Base-by-base conservation (phyloP, 805 yeast species). In the Wickerhamiella vanderwaltii region DNA sequence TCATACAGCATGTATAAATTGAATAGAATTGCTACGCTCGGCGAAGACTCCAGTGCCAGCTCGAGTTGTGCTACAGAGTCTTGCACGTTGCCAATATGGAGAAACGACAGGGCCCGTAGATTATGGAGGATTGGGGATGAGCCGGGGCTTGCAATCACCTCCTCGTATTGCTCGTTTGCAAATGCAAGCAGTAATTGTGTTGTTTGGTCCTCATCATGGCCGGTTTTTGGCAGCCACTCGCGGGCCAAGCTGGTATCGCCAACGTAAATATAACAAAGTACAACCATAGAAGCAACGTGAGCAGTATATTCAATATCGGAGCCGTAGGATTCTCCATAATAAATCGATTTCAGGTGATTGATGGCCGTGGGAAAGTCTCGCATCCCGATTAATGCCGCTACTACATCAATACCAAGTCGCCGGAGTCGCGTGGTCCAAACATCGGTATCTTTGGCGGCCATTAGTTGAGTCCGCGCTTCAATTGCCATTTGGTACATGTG, bases 331-430 rank as follows among this genome's bases (percentile, higher is more conserved):
- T 43, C 41, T 4, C 50, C 45, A 2, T 9, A n/a, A 29, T 52
- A 48, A 6, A 56, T 46, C 2, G 44, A 18, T 9, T 35, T 30
- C 28, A 60, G 43, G 35, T 58, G 59, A 7, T 52, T 51, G n/a
- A 58, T 36, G 5, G 63, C 64, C 5, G 63, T 51, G 4, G 46
- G 29, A 31, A 46, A 52, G 35, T 63, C 67, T 6, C 49, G 45
- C 52, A 59, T 50, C 6, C 58, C 56, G 4, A 60, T 35, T 18
- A 63, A 51, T 26, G 56, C 51, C 2, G 64, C 57, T 2, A 57
- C 52, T 3, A 58, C 57, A 35, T 51, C 51, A 5, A 58, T 45
- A 9, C 65, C 65, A 20, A 58, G 48, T 6, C 51, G 47, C 11
- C 54, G 45, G 29, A 56, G 42, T 7, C 60, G 49, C 7, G 31